These are phyloP conservation scores for Oryza meridionalis DNA, from an alignment of 176 grass and related monocot genomes.

Conservation along the genomic window DNA sequence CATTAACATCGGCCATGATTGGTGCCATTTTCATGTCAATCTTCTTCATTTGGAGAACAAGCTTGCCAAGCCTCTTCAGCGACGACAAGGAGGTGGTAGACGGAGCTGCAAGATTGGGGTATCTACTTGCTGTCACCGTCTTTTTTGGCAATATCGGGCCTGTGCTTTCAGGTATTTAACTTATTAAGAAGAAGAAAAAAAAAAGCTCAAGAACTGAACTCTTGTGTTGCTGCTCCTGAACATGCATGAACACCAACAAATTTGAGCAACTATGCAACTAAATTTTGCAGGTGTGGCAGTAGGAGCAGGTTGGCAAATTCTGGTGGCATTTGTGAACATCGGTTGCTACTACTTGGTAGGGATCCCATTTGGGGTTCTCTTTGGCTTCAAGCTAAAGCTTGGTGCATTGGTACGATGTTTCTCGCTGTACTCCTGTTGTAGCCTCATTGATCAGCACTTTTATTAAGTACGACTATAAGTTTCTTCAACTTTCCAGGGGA, in stretches of 20 bases:
- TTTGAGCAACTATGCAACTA: not conserved
- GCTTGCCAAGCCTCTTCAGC: slow-evolving; percentile 65
- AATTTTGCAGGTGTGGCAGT: slow-evolving; percentile 73
- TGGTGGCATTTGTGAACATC: slow-evolving; percentile 67
- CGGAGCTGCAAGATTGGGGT: slow-evolving; percentile 58
- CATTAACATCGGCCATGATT: slow-evolving; percentile 53
- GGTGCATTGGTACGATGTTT: slow-evolving; percentile 49
- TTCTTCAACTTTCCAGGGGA: slow-evolving; percentile 59
- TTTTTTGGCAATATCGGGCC: slow-evolving; percentile 74
- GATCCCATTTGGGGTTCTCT: slow-evolving; percentile 65
- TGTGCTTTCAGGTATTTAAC: slow-evolving; percentile 64
- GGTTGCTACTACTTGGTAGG: slow-evolving; percentile 81
- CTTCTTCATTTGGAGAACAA: slow-evolving; percentile 56
- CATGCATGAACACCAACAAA: not conserved
- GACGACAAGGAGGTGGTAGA: slow-evolving; percentile 44
- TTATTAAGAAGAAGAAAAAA: not conserved
- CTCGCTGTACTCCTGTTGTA: not conserved
- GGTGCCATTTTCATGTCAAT: slow-evolving; percentile 59
- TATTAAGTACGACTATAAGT: no score
- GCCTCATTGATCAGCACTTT: not conserved
- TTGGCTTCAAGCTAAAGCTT: slow-evolving; percentile 67
- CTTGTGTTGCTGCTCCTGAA: no score
- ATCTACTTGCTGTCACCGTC: slow-evolving; percentile 60
- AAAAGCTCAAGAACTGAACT: not conserved
- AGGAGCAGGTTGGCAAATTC: slow-evolving; percentile 78